Evolutionary conservation across 2,329 filamentous ascomycete species (phyloP).

Genomic region (Ploettnerulaceae sp.): DNA sequence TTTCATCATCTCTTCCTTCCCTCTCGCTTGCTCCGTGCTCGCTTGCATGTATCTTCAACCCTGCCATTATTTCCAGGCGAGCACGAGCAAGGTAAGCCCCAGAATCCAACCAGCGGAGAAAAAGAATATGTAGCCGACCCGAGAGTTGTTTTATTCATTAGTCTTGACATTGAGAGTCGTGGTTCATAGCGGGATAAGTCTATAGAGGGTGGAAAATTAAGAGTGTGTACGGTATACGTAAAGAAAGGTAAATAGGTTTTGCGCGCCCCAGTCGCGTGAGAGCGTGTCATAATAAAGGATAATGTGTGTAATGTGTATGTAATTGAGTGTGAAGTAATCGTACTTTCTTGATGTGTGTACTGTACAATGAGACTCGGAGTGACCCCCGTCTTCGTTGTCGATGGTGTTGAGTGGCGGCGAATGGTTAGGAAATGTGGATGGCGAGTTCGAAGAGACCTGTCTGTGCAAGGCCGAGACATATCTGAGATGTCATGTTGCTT

Average conservation of each 20-base stretch:
- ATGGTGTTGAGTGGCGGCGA: neutral
- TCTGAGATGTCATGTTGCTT: slow-evolving; percentile 14
- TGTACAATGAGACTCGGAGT: slow-evolving; percentile 12
- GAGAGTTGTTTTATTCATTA: neutral
- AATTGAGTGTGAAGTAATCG: slow-evolving; percentile 1
- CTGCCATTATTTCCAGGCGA: neutral
- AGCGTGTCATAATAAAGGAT: neutral
- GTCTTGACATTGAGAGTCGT: slow-evolving; percentile 7
- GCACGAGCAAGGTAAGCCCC: neutral
- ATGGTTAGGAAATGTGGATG: slow-evolving; percentile 14
- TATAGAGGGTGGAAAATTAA: slow-evolving; percentile 2
- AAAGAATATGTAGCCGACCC: too few relatives aligned
- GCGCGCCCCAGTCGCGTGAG: slow-evolving; percentile 26
- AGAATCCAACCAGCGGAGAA: slow-evolving; percentile 19
- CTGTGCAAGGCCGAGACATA: slow-evolving; percentile 20
- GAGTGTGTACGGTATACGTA: slow-evolving; percentile 9
- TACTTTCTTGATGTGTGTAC: slow-evolving; percentile 1
- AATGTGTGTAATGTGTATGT: slow-evolving; percentile 9
- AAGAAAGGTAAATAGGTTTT: too few relatives aligned
- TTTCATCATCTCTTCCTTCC: neutral
- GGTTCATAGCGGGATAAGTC: slow-evolving; percentile 4
- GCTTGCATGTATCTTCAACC: slow-evolving; percentile 1
- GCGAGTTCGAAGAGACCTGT: slow-evolving; percentile 21
- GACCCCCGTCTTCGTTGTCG: slow-evolving; percentile 15
- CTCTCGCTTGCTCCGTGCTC: neutral